Base-by-base conservation (phyloP, 345 rosid genomes). In the Syzygium oleosum region DNA sequence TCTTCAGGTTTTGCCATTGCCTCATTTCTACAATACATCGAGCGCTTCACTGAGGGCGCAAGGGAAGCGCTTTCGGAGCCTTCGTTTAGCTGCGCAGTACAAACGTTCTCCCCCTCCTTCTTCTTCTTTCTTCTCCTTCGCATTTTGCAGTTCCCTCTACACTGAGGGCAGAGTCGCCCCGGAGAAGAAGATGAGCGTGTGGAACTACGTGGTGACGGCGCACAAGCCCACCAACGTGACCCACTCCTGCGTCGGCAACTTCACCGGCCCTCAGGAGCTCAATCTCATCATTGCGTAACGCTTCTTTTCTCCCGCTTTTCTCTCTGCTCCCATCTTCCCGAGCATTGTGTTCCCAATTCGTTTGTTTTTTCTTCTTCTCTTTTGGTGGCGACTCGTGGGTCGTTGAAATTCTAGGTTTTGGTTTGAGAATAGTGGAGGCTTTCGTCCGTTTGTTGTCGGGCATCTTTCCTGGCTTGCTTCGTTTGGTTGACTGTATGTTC, bases 221-320 rank as follows among this genome's bases (percentile, higher is more conserved):
- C 94, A 93, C 87, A 93, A 93, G 91, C 94, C 99, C 65, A 97
- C 99, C 77, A 95, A 96, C 88, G 99, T 96, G 61, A 93, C 98
- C 52, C 98, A 98, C 91, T 95, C 99, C 12, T 96, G 99, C 89
- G 99, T 96, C 73, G 99, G 99, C 91, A 96, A 96, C 92, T 96
- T 98, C 96, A 98, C 99, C 88, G 87, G 93, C 85, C 95, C 98
- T 83, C 98, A 95, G 55, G 98, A 96, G 86, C 98, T 95, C 89
- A 98, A 98, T 92, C 99, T 98, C 93, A 96, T 98, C 68, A 88
- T 93, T 16, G 98, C 98, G 99, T 97, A 93, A 93, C 43, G 91
- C 54, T 27, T 29, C 52, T 17, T 51, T 52, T 43, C 27, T 10
- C 77, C 85, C 25, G 31, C 43, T 55, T 79, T 51, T n/a, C 10